Evolutionary conservation across 257 asterid genomes (phyloP), one percentile per base, ranked within the genome.

Genomic region (Solanum peruvianum): DNA sequence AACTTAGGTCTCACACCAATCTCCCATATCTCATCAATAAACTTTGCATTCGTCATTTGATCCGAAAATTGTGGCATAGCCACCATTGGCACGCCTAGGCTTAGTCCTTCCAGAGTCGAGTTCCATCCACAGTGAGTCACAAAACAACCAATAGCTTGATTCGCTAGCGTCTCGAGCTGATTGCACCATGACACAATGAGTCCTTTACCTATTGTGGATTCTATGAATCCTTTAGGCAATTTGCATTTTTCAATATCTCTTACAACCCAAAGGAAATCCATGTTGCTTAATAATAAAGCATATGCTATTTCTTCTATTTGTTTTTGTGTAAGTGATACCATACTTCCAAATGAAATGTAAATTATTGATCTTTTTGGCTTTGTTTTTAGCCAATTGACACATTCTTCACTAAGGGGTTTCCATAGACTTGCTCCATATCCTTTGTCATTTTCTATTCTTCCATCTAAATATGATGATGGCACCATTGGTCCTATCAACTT

Each of bases 121-220:
- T 93, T 94, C 94, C 96, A 93, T 20, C 96, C 95, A 12, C 96
- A 94, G 64, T 94, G 98, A 16, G 95, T 94, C 45, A 95, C 92
- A 11, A 95, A 95, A 31, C 96, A 93, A 4, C 98, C 95, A 1
- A 94, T 47, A 6, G 94, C 92, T 1, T 88, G 93, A 14, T 95
- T 92, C 3, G 92, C 89, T 73, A 95, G 84, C 84, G 85, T 82
- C 88, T 93, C 97, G 3, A 95, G 94, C 47, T 95, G 98, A 31
- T 94, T 93, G 87, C 97, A 93, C 98, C 97, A 95, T 4, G 96
- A 71, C 37, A 95, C n/a, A n/a, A 95, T 82, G 41, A 94, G 83
- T 1, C 96, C 96, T 77, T 88, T 90, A 1, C 86, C 93, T 11
- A 64, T 20, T 25, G 87, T 42, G 3, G 91, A 86, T 10, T 91